phyloP scores from a whole-genome alignment of 176 grass and related monocot species.

The Phyllostachys edulis region DNA sequence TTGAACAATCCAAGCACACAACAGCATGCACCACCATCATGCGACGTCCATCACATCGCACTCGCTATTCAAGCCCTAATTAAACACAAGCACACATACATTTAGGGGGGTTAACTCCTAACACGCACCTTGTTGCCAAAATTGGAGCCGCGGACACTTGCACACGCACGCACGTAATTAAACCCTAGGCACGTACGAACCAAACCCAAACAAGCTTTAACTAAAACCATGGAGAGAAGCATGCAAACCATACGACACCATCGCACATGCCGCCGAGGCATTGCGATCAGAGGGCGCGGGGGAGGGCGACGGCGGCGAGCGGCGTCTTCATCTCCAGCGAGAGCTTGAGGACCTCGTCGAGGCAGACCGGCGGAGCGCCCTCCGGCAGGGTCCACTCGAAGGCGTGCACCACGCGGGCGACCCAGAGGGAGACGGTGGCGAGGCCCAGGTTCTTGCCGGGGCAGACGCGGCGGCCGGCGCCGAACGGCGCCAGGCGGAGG shows the following conservation, averaged over 20 bases:
- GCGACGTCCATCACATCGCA: background rate
- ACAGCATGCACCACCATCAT: background rate
- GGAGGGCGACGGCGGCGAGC: conserved; percentile 45
- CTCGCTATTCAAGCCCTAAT: background rate
- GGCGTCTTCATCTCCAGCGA: conserved; percentile 82
- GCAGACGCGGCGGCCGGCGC: conserved; percentile 74
- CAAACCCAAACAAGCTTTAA: background rate
- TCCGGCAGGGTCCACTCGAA: conserved; percentile 56
- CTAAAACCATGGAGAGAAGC: background rate
- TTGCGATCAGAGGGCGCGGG: background rate
- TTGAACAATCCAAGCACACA: background rate
- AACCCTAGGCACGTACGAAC: conserved; percentile 17
- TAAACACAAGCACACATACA: background rate
- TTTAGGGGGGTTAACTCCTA: conserved; percentile 32
- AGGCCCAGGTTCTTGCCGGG: conserved; percentile 84
- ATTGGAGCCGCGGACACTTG: conserved; percentile 28
- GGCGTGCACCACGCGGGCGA: conserved; percentile 52
- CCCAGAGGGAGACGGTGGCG: conserved; percentile 64
- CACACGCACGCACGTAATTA: background rate
- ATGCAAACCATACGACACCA: background rate
- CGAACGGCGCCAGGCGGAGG: conserved; percentile 74
- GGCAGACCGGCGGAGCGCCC: conserved; percentile 30
- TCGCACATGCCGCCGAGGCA: background rate
- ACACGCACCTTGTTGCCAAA: conserved; percentile 30
- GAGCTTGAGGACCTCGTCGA: conserved; percentile 82